Conservation (phyloP, 768 basidiomycete species). For the Leccinum longicurvipes region DNA sequence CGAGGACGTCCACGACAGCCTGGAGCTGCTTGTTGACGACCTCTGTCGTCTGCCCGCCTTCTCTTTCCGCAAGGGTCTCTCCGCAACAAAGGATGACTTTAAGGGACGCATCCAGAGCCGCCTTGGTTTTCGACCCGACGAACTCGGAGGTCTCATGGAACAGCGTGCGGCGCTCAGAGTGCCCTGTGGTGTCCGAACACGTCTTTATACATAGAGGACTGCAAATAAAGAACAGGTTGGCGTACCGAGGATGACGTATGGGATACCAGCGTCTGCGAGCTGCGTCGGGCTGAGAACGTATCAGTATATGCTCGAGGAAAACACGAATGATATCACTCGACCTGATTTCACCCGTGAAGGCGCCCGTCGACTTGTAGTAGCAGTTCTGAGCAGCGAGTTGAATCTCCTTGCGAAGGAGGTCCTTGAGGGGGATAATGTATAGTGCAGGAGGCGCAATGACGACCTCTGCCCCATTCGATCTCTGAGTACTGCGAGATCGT, state of each 20-base stretch:
- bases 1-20: constrained; percentile 62
- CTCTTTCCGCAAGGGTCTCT: constrained; percentile 88
- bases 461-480: constrained; percentile 58
- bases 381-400: constrained; percentile 90
- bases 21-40: constrained; percentile 83
- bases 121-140: constrained; percentile 84
- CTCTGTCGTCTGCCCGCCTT: constrained; percentile 67
- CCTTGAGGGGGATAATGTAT: constrained; percentile 76
- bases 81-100: constrained; percentile 95
- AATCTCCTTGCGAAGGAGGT: constrained; percentile 60
- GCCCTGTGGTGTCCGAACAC: constrained; percentile 48
- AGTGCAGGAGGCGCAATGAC: constrained; percentile 89
- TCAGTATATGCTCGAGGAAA: not conserved
- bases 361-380: constrained; percentile 79
- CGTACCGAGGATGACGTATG: constrained; percentile 88
- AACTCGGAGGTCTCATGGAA: constrained; percentile 85
- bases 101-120: constrained; percentile 71
- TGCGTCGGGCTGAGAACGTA: constrained; percentile 60
- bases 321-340: constrained; percentile 27
- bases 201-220: not conserved
- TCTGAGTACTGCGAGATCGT: constrained; percentile 6
- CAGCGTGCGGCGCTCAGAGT: constrained; percentile 92
- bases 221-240: not conserved
- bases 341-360: constrained; percentile 98
- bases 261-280: constrained; percentile 80